phyloP scores from a whole-genome alignment of 345 rosid genomes.

The Camelina sativa region DNA sequence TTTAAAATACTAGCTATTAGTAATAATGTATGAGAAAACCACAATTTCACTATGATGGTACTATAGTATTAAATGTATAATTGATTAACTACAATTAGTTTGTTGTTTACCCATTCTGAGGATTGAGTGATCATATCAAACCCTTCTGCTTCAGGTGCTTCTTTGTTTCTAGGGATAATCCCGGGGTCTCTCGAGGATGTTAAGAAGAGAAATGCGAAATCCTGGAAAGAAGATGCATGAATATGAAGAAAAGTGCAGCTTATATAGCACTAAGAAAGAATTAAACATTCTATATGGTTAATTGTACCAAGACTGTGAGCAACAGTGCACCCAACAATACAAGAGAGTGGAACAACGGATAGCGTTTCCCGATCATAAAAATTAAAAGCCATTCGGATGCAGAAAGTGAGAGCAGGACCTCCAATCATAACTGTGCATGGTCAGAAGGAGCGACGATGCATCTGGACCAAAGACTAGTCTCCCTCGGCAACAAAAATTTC shows the following conservation, averaged over 20 bases:
- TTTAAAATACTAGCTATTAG: not conserved
- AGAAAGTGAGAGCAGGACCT: slow-evolving; percentile 72
- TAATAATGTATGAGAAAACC: not conserved
- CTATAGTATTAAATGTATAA: not conserved
- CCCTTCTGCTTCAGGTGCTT: slow-evolving; percentile 61
- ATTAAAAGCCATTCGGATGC: slow-evolving; percentile 62
- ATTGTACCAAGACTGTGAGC: slow-evolving; percentile 78
- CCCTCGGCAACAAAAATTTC: slow-evolving; percentile 89
- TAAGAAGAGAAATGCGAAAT: slow-evolving; percentile 67
- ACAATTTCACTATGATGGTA: not conserved
- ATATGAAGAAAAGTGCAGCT: not conserved
- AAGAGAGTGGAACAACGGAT: slow-evolving; percentile 46
- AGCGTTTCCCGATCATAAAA: slow-evolving; percentile 39
- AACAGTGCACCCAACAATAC: slow-evolving; percentile 59
- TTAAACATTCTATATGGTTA: slow-evolving; percentile 40
- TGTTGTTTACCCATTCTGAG: slow-evolving; percentile 56
- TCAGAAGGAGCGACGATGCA: slow-evolving; percentile 70
- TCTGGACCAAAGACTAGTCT: slow-evolving; percentile 87
- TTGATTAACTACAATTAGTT: slow-evolving; percentile 44
- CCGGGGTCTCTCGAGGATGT: slow-evolving; percentile 89
- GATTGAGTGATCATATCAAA: slow-evolving; percentile 51
- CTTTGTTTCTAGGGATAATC: slow-evolving; percentile 69
- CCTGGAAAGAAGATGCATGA: slow-evolving; percentile 49
- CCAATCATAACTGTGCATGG: slow-evolving; percentile 73
- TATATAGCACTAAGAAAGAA: slow-evolving; percentile 15